These are phyloP conservation scores for Conticribra weissflogii DNA, from an alignment of 108 stramenopile genomes.

Conservation along the genomic window DNA sequence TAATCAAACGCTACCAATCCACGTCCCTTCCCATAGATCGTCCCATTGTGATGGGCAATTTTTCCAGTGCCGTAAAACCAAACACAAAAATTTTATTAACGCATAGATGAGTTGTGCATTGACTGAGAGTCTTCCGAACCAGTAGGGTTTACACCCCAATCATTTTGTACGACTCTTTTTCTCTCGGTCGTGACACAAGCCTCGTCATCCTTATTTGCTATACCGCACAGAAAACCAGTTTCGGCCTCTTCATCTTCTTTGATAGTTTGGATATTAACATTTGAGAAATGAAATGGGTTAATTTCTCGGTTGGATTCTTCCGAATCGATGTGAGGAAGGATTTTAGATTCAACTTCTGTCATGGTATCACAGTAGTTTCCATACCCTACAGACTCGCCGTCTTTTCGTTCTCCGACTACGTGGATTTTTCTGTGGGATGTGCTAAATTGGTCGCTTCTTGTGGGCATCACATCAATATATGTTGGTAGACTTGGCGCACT, in stretches of 20 bases:
- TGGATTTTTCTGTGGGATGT: not conserved
- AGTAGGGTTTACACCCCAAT: constrained; percentile 20
- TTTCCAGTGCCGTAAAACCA: no score
- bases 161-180: not conserved
- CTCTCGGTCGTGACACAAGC: not conserved
- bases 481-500: not conserved
- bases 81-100: no score
- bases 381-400: not conserved
- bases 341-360: not conserved
- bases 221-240: constrained; percentile 1
- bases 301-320: not conserved
- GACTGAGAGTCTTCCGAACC: constrained; percentile 12
- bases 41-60: no score
- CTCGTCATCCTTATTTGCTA: not conserved
- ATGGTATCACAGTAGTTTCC: not conserved
- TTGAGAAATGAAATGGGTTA: not conserved
- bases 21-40: no score
- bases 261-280: not conserved
- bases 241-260: not conserved
- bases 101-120: not conserved
- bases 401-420: not conserved
- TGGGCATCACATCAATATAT: not conserved
- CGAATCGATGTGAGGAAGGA: not conserved
- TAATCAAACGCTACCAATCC: no score
- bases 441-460: not conserved